Evolutionary conservation across 1,284 basidiomycete genomes (phyloP).

Genomic region (Stygiomarasmius scandens): DNA sequence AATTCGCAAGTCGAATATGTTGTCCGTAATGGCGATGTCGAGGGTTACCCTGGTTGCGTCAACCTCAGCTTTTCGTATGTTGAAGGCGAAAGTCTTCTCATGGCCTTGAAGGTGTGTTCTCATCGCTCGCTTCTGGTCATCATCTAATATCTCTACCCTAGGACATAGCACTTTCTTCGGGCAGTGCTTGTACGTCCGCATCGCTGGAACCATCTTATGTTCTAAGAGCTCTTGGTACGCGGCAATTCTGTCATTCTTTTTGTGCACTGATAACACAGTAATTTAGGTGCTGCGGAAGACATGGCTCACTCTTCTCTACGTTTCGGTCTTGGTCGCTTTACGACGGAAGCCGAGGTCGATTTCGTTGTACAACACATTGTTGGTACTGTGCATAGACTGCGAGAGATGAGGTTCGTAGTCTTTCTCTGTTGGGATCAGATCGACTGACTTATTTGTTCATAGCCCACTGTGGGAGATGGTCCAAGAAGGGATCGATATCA

Average conservation of each 20-base stretch:
- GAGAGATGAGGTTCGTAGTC: conserved; percentile 57
- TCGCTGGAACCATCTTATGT: conserved; percentile 99
- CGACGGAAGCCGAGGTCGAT: conserved; percentile 96
- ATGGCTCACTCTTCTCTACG: conserved; percentile 98
- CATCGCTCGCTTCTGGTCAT: not conserved
- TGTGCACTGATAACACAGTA: conserved; percentile 11
- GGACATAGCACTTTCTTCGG: conserved; percentile 97
- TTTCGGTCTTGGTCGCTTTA: conserved; percentile 98
- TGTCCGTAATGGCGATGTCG: conserved; percentile 89
- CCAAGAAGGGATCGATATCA: conserved; percentile 95
- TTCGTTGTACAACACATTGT: conserved; percentile 92
- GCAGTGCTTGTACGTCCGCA: conserved; percentile 97
- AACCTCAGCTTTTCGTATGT: conserved; percentile 98
- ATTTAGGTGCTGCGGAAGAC: conserved; percentile 88
- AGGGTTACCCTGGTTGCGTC: conserved; percentile 91
- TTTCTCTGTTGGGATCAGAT: conserved; percentile 11
- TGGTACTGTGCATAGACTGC: conserved; percentile 67
- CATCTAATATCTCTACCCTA: conserved; percentile 31
- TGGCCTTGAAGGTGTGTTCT: conserved; percentile 92
- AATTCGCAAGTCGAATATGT: conserved; percentile 87
- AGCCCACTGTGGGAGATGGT: conserved; percentile 99
- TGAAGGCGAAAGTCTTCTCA: conserved; percentile 95
- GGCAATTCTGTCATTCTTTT: conserved; percentile 3
- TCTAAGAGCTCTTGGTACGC: conserved; percentile 85
- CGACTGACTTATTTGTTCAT: conserved; percentile 15